Percentiles rank a stretch among this genome's conserved stretches.
phyloP scores from a whole-genome alignment of 2,329 filamentous ascomycete species.

The Pseudocercospora fijiensis region DNA sequence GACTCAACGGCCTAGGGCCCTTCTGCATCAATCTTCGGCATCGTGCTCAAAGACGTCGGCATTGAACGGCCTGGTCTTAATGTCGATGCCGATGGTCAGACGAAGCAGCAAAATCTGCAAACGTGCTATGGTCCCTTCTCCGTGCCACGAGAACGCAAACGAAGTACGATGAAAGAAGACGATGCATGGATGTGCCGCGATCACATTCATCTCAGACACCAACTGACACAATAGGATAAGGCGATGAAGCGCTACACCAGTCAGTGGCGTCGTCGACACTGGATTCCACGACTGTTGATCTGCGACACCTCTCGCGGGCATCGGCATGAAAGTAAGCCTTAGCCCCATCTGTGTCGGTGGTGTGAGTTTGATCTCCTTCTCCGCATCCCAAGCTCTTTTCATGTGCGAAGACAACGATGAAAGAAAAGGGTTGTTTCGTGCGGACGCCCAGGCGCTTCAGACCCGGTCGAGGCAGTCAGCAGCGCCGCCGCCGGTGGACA shows the following conservation, averaged over 20 bases:
- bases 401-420: background rate
- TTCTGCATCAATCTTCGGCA: background rate
- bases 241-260: slow-evolving; percentile 1
- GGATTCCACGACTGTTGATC: background rate
- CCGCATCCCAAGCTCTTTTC: background rate
- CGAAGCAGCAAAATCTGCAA: background rate
- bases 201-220: background rate
- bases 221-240: slow-evolving; percentile 1
- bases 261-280: background rate
- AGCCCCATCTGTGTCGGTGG: background rate
- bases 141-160: background rate
- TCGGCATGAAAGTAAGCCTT: background rate
- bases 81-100: background rate
- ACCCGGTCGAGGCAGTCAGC: slow-evolving; percentile 4
- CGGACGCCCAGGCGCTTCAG: background rate
- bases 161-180: background rate
- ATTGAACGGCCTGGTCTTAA: background rate
- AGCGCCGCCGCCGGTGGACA: background rate
- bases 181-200: background rate
- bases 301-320: background rate
- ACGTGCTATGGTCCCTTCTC: background rate
- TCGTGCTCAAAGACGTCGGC: background rate
- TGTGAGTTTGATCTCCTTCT: background rate
- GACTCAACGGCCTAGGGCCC: background rate
- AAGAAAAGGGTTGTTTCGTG: background rate